Evolutionary conservation across 192 early-diverging fungal genomes (phyloP).

Genomic region (Entomortierella parvispora): DNA sequence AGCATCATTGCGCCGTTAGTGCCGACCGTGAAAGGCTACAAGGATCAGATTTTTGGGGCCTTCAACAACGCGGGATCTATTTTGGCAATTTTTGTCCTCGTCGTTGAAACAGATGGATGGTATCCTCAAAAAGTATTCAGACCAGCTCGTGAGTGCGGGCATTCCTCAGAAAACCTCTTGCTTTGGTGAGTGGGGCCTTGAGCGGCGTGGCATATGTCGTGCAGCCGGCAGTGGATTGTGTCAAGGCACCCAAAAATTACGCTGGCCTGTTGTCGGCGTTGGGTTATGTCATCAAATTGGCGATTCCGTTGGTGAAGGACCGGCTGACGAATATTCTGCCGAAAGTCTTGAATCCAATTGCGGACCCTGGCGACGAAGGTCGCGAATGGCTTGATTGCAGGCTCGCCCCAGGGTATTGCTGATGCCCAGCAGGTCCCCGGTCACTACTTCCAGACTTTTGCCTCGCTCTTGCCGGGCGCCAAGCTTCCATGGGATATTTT

Average conservation of each 20-base stretch:
- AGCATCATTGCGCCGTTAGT: neutral
- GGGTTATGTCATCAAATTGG: constrained; percentile 1
- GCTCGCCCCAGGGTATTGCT: neutral
- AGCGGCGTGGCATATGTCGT: neutral
- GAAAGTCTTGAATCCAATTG: neutral
- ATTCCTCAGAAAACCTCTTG: neutral
- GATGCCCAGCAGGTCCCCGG: neutral
- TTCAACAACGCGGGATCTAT: neutral
- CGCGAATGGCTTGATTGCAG: neutral
- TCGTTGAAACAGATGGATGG: neutral
- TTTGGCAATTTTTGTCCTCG: neutral
- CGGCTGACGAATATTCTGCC: neutral
- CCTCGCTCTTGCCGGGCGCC: neutral
- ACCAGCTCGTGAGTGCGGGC: neutral
- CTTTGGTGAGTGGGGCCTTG: neutral
- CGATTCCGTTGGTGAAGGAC: constrained; percentile 1
- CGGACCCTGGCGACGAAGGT: neutral
- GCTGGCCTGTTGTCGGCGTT: neutral
- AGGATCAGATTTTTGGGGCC: neutral
- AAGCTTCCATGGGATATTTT: constrained; percentile 10
- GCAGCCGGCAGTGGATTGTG: neutral
- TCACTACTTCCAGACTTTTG: neutral
- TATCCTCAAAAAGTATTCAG: neutral
- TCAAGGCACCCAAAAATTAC: neutral
- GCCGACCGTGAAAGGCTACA: neutral